These are phyloP conservation scores for Saturnispora saitoi DNA, from an alignment of 805 yeast genomes.

Conservation along the genomic window DNA sequence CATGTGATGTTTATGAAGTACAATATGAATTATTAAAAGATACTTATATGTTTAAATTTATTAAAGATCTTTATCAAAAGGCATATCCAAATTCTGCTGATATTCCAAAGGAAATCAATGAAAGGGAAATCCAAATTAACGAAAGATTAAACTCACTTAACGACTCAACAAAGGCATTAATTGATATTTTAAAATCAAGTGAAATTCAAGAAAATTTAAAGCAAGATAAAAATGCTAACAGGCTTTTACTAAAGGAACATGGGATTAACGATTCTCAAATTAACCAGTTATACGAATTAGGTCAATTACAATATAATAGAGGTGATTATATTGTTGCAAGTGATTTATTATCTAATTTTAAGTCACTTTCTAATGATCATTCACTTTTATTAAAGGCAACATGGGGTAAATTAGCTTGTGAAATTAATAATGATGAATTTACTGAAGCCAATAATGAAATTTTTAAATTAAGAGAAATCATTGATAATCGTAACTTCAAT, in stretches of 20 bases:
- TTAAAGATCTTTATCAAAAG: slow-evolving; percentile 35
- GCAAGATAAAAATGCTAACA: slow-evolving; percentile 48
- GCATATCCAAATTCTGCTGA: slow-evolving; percentile 31
- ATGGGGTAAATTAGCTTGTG: slow-evolving; percentile 63
- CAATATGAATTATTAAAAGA: slow-evolving; percentile 48
- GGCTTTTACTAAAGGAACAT: slow-evolving; percentile 36
- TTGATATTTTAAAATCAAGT: slow-evolving; percentile 37
- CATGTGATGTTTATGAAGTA: slow-evolving; percentile 34
- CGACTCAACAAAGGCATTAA: slow-evolving; percentile 36
- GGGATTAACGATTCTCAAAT: slow-evolving; percentile 41
- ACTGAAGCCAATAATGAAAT: slow-evolving; percentile 46
- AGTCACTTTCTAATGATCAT: slow-evolving; percentile 44
- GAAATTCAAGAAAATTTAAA: slow-evolving; percentile 45
- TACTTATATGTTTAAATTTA: slow-evolving; percentile 46
- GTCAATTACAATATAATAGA: slow-evolving; percentile 53
- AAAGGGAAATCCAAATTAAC: slow-evolving; percentile 34
- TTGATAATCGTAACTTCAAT: slow-evolving; percentile 44
- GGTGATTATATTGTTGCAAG: slow-evolving; percentile 55
- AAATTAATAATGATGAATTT: slow-evolving; percentile 46
- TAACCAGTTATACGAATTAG: slow-evolving; percentile 46
- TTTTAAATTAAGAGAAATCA: slow-evolving; percentile 44
- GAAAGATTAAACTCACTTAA: slow-evolving; percentile 32
- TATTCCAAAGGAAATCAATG: slow-evolving; percentile 35
- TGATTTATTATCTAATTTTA: slow-evolving; percentile 48
- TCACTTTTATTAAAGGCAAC: slow-evolving; percentile 47